Conservation (phyloP, 495 filamentous ascomycete species). For the Daldinia bambusicola region DNA sequence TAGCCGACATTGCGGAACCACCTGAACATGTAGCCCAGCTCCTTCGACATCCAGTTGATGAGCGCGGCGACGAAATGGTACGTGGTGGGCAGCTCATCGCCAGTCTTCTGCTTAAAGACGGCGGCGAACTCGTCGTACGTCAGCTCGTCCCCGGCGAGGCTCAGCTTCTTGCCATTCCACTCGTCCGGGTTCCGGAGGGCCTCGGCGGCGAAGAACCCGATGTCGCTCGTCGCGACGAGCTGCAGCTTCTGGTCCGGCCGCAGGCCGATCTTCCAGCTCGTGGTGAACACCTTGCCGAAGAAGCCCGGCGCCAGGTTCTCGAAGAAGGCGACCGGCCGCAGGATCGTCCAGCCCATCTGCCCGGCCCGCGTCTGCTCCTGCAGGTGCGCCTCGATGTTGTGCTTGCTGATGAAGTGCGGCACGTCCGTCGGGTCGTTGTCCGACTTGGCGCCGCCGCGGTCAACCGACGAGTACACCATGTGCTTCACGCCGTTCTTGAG, state of each 20-base stretch:
- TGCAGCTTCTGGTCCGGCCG: slow-evolving; percentile 60
- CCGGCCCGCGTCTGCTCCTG: slow-evolving; percentile 49
- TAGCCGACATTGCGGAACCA: slow-evolving; percentile 70
- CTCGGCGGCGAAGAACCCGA: slow-evolving; percentile 67
- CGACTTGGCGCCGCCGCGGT: slow-evolving; percentile 66
- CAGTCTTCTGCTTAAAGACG: slow-evolving; percentile 63
- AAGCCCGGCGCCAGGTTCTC: slow-evolving; percentile 66
- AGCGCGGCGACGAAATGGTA: slow-evolving; percentile 49
- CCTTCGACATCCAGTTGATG: slow-evolving; percentile 58
- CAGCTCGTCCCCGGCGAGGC: slow-evolving; percentile 69
- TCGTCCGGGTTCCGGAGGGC: slow-evolving; percentile 57
- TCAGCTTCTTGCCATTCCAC: slow-evolving; percentile 59
- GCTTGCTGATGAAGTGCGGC: slow-evolving; percentile 70
- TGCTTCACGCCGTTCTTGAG: slow-evolving; percentile 64
- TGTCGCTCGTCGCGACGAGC: slow-evolving; percentile 63
- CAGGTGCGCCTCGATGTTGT: slow-evolving; percentile 68
- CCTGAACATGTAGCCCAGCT: slow-evolving; percentile 66
- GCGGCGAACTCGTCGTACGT: slow-evolving; percentile 58
- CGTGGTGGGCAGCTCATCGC: slow-evolving; percentile 56
- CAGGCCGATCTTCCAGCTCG: slow-evolving; percentile 53
- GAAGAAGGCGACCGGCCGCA: slow-evolving; percentile 67
- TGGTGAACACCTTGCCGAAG: slow-evolving; percentile 63
- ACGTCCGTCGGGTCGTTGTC: slow-evolving; percentile 63
- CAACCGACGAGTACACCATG: slow-evolving; percentile 72
- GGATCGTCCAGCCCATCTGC: slow-evolving; percentile 62